A percentile compares a stretch with the other conserved stretches of the same genome.
phyloP scores from a whole-genome alignment of 2,329 filamentous ascomycete species.

The Xylariaceae sp. region DNA sequence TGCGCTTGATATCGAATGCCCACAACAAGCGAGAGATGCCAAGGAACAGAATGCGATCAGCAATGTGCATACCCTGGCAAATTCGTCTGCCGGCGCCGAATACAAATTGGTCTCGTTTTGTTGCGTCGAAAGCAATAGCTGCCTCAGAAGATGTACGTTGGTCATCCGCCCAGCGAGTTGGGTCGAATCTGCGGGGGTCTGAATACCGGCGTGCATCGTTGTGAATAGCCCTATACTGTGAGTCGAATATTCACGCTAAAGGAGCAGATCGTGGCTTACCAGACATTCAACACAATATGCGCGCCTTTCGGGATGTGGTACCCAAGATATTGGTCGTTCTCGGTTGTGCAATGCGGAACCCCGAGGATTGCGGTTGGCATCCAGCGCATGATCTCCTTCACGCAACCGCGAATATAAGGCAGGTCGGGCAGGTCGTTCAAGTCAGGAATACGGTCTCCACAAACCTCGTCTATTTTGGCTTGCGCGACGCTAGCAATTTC shows the following conservation, averaged over 20 bases:
- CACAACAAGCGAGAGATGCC: slow-evolving; percentile 45
- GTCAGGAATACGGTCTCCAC: slow-evolving; percentile 40
- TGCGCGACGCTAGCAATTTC: slow-evolving; percentile 27
- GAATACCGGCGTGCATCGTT: slow-evolving; percentile 39
- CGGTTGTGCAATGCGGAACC: slow-evolving; percentile 34
- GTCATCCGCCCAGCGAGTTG: slow-evolving; percentile 28
- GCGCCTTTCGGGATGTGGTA: slow-evolving; percentile 40
- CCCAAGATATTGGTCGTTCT: slow-evolving; percentile 35
- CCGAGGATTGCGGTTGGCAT: slow-evolving; percentile 36
- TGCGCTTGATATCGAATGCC: slow-evolving; percentile 39
- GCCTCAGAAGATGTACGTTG: slow-evolving; percentile 28
- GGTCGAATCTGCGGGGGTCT: slow-evolving; percentile 40
- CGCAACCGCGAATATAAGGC: slow-evolving; percentile 41
- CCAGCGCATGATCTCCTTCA: slow-evolving; percentile 46
- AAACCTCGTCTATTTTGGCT: slow-evolving; percentile 36
- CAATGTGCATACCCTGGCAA: slow-evolving; percentile 43
- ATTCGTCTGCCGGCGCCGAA: slow-evolving; percentile 33
- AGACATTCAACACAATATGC: slow-evolving; percentile 37
- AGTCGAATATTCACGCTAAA: neutral
- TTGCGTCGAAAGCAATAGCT: slow-evolving; percentile 27
- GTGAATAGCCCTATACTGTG: slow-evolving; percentile 36
- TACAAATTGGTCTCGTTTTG: slow-evolving; percentile 27
- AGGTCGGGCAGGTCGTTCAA: slow-evolving; percentile 39
- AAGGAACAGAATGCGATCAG: slow-evolving; percentile 30
- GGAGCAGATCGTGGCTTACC: slow-evolving; percentile 21